These are phyloP conservation scores for Begonia fuchsioides DNA, from an alignment of 306 rosid genomes.

Conservation along the genomic window DNA sequence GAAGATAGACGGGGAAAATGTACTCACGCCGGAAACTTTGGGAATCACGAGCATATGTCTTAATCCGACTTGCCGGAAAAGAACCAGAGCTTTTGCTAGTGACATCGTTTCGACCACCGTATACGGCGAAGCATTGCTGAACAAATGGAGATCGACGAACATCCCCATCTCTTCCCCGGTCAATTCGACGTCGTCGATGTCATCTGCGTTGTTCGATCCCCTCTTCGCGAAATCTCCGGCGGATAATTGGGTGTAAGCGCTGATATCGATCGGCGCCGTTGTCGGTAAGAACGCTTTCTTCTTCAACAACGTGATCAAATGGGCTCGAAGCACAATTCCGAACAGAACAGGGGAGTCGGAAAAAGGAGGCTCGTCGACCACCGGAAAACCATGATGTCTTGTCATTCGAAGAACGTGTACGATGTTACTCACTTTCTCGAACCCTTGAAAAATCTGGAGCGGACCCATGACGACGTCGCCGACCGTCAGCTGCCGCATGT, in stretches of 20 bases:
- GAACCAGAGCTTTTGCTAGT: constrained; percentile 64
- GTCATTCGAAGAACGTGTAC: constrained; percentile 51
- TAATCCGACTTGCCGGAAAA: constrained; percentile 72
- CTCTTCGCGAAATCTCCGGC: constrained; percentile 65
- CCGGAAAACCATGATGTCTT: constrained; percentile 81
- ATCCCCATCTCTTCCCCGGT: constrained; percentile 72
- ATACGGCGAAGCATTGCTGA: constrained; percentile 73
- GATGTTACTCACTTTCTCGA: constrained; percentile 70
- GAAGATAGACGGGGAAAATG: constrained; percentile 1
- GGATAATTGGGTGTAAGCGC: constrained; percentile 30
- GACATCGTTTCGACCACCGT: constrained; percentile 93
- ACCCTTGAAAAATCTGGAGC: constrained; percentile 57
- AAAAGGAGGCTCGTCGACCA: constrained; percentile 62
- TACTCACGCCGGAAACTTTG: constrained; percentile 64
- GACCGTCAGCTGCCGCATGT: constrained; percentile 80
- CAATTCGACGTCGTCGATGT: constrained; percentile 43
- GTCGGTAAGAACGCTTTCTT: constrained; percentile 43
- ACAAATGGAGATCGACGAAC: constrained; percentile 83
- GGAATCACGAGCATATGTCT: constrained; percentile 90
- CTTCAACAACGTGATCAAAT: constrained; percentile 63
- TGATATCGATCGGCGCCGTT: constrained; percentile 17
- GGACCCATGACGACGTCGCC: constrained; percentile 72
- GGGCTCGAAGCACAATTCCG: constrained; percentile 71
- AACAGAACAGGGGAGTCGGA: constrained; percentile 45
- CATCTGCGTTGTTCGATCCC: constrained; percentile 33